Conservation (phyloP, 768 basidiomycete species). For the Agrocybe praecox region DNA sequence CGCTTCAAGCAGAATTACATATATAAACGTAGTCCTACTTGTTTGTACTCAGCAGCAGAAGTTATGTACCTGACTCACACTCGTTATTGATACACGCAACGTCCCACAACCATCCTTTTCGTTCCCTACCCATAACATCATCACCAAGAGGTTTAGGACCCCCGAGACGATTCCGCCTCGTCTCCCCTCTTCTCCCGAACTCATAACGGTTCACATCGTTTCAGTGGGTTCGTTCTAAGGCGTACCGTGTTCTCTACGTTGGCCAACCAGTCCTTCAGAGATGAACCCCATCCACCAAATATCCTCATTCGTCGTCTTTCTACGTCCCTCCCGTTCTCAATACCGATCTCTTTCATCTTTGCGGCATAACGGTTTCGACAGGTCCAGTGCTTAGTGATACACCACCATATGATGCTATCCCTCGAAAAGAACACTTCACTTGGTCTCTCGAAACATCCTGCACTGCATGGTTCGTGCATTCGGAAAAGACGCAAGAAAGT, state of each 20-base stretch:
- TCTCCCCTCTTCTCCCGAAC: too few species aligned
- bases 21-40: too few species aligned
- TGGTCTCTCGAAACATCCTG: conserved; percentile 49
- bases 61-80: too few species aligned
- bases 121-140: too few species aligned
- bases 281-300: conserved; percentile 52
- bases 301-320: conserved; percentile 42
- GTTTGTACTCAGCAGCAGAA: too few species aligned
- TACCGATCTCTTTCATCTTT: conserved; percentile 32
- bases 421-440: conserved; percentile 44
- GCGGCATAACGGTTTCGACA: conserved; percentile 25
- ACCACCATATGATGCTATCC: conserved; percentile 57
- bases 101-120: too few species aligned
- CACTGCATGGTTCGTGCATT: conserved; percentile 40
- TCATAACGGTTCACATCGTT: too few species aligned
- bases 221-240: too few species aligned
- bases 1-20: too few species aligned
- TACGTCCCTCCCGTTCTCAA: conserved; percentile 31
- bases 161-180: too few species aligned
- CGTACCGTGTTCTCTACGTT: conserved; percentile 34
- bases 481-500: conserved; percentile 51
- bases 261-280: conserved; percentile 42
- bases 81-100: too few species aligned
- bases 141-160: too few species aligned
- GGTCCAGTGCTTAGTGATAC: conserved; percentile 40